Percentiles rank a stretch among this genome's conserved stretches.
phyloP scores from a whole-genome alignment of 2,329 filamentous ascomycete species.

The Arthrinium phaeospermum region DNA sequence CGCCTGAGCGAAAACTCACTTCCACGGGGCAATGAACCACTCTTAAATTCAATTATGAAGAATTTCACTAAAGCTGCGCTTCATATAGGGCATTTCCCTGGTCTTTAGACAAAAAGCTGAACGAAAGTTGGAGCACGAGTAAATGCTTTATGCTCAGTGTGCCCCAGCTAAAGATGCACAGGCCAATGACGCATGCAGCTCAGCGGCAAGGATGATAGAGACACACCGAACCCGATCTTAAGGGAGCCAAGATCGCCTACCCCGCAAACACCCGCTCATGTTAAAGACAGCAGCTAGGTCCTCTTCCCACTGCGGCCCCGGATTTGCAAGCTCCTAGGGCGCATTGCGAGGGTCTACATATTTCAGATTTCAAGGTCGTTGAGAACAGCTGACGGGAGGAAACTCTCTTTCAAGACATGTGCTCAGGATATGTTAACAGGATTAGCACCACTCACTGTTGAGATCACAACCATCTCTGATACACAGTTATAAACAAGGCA shows the following conservation, averaged over 20 bases:
- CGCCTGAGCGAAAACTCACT: not conserved
- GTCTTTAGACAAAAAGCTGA: no score
- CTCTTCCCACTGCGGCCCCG: not conserved
- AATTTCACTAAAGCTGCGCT: not conserved
- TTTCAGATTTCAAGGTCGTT: not conserved
- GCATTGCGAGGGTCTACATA: not conserved
- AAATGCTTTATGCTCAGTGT: not conserved
- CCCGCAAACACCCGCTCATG: not conserved
- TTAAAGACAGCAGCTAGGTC: not conserved
- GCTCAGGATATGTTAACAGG: not conserved
- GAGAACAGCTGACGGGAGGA: not conserved
- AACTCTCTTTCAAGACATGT: not conserved
- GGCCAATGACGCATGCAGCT: not conserved
- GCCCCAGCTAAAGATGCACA: not conserved
- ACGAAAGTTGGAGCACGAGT: not conserved
- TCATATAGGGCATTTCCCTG: no score
- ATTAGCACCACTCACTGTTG: not conserved
- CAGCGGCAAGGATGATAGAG: not conserved
- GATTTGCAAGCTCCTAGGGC: not conserved
- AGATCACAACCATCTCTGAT: not conserved
- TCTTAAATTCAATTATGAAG: not conserved
- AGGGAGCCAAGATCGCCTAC: not conserved
- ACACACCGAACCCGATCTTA: not conserved
- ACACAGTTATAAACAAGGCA: not conserved
- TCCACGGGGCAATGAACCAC: not conserved